Evolutionary conservation across 176 grass and related monocot species (phyloP).

Genomic region (Panicum miliaceum): DNA sequence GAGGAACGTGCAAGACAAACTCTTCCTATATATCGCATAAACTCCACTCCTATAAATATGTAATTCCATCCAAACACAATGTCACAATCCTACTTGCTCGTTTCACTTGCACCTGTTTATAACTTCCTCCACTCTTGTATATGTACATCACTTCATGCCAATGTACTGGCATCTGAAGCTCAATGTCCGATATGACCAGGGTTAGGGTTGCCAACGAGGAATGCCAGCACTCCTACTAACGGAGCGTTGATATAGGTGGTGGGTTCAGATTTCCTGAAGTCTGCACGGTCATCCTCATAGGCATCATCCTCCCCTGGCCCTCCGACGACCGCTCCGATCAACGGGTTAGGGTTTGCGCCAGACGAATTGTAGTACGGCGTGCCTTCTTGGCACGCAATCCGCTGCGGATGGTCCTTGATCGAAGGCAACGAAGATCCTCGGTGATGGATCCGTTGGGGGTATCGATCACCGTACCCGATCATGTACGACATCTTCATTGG

Average conservation of each 20-base stretch:
- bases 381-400: conserved; percentile 76
- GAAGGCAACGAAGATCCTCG: conserved; percentile 83
- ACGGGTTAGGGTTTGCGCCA: conserved; percentile 64
- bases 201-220: conserved; percentile 69
- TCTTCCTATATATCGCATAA: not conserved
- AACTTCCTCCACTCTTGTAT: conserved; percentile 24
- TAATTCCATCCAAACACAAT: conserved; percentile 6
- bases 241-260: conserved; percentile 98
- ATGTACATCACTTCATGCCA: not conserved
- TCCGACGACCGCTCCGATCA: conserved; percentile 83
- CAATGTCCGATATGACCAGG: conserved; percentile 30
- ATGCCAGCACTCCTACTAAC: conserved; percentile 79
- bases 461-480: conserved; percentile 77
- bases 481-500: conserved; percentile 97
- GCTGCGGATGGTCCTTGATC: conserved; percentile 62
- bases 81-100: conserved; percentile 29
- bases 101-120: conserved; percentile 4
- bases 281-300: conserved; percentile 75
- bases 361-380: conserved; percentile 67
- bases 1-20: not conserved
- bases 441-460: conserved; percentile 87
- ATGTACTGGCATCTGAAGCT: not conserved
- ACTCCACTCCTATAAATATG: conserved; percentile 24
- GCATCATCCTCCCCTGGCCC: conserved; percentile 83
- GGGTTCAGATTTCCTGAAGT: conserved; percentile 87